Conservation (phyloP, 345 rosid species). For the Gynandropsis gynandra region DNA sequence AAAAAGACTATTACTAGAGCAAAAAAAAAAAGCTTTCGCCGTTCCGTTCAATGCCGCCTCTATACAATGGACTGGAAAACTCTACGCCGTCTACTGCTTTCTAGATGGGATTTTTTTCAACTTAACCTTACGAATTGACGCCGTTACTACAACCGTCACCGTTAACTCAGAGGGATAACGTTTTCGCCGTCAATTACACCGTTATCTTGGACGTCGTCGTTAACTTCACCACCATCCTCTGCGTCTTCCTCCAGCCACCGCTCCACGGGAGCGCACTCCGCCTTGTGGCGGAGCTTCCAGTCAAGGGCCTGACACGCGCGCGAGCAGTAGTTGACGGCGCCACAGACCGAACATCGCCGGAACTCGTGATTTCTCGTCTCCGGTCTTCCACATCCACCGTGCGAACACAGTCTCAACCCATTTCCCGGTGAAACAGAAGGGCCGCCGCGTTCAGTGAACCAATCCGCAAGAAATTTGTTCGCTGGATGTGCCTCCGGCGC, state of each 20-base stretch:
- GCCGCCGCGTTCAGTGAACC: slow-evolving; percentile 47
- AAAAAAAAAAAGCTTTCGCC: background rate
- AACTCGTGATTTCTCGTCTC: slow-evolving; percentile 93
- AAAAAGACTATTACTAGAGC: background rate
- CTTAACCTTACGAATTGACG: background rate
- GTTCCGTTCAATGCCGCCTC: background rate
- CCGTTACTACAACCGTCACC: slow-evolving; percentile 15
- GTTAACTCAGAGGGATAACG: slow-evolving; percentile 26
- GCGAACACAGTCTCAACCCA: slow-evolving; percentile 75
- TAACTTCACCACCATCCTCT: slow-evolving; percentile 32
- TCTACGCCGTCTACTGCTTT: background rate
- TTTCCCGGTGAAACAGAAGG: slow-evolving; percentile 26
- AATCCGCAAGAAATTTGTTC: slow-evolving; percentile 65
- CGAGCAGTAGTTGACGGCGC: slow-evolving; percentile 87
- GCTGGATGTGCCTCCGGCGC: slow-evolving; percentile 83
- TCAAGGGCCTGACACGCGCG: slow-evolving; percentile 97
- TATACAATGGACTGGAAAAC: background rate
- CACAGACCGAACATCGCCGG: slow-evolving; percentile 88
- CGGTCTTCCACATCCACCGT: slow-evolving; percentile 79
- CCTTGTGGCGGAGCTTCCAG: slow-evolving; percentile 87
- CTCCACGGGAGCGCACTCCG: slow-evolving; percentile 64
- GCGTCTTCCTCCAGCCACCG: slow-evolving; percentile 46
- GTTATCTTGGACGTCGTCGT: slow-evolving; percentile 37
- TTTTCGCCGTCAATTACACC: slow-evolving; percentile 35
- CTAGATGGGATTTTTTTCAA: background rate